Percentiles rank a stretch among this genome's conserved stretches.
Conservation (phyloP, 306 rosid genomes). For the Benincasa hispida region DNA sequence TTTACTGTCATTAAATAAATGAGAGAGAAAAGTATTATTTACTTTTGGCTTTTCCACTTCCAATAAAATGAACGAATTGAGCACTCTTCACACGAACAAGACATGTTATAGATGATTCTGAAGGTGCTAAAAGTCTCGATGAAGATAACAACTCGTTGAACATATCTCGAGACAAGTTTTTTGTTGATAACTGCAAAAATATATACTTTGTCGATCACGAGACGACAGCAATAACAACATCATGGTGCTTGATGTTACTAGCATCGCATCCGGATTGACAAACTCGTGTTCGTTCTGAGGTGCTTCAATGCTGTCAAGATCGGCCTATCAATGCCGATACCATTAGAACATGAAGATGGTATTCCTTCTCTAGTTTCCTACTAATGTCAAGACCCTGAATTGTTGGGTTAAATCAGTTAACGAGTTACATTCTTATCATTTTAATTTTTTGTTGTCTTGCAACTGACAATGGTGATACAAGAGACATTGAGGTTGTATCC, state of each 20-base stretch:
- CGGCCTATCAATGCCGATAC: conserved; percentile 40
- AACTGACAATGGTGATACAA: conserved; percentile 68
- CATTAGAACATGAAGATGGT: conserved; percentile 53
- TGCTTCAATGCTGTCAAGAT: conserved; percentile 41
- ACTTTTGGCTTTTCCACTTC: too few relatives aligned
- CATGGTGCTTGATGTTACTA: conserved; percentile 84
- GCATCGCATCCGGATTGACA: conserved; percentile 82
- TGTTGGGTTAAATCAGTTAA: not conserved
- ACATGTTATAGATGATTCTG: conserved; percentile 48
- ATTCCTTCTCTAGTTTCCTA: not conserved
- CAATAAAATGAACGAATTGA: conserved; percentile 24
- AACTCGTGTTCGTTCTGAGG: conserved; percentile 42
- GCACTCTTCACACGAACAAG: conserved; percentile 19
- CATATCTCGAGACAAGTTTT: conserved; percentile 28
- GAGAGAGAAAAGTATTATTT: too few relatives aligned
- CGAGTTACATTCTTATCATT: not conserved
- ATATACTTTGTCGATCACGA: conserved; percentile 94
- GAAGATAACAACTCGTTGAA: conserved; percentile 1
- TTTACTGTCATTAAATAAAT: too few relatives aligned
- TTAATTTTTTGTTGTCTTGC: not conserved
- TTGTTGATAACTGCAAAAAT: conserved; percentile 87
- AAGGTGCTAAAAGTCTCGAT: conserved; percentile 32
- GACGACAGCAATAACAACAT: conserved; percentile 62
- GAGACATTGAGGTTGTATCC: conserved; percentile 56
- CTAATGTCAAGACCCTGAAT: not conserved